Evolutionary conservation across 2,329 filamentous ascomycete species (phyloP).

Genomic region (Diplodia seriata): DNA sequence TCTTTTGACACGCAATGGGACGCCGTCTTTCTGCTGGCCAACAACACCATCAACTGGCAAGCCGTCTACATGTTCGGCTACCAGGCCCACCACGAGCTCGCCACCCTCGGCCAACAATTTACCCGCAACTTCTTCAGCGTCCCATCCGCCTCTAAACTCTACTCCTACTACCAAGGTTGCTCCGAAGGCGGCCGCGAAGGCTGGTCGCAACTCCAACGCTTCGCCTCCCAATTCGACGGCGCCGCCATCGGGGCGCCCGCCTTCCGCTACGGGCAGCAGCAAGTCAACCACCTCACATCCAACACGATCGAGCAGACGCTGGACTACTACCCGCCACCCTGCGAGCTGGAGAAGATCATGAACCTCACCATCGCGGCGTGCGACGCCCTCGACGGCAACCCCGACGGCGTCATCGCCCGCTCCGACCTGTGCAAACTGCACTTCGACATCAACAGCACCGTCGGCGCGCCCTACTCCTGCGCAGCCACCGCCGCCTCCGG

Average conservation of each 20-base stretch:
- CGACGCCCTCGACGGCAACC: conserved; percentile 61
- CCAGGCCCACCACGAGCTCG: conserved; percentile 60
- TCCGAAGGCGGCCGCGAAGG: conserved; percentile 62
- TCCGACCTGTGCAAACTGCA: conserved; percentile 57
- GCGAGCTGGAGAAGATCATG: conserved; percentile 60
- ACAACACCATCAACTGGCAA: conserved; percentile 61
- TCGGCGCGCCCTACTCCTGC: conserved; percentile 57
- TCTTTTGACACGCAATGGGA: conserved; percentile 53
- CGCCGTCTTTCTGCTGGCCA: conserved; percentile 43
- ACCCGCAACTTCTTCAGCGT: conserved; percentile 50
- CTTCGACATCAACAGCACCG: conserved; percentile 55
- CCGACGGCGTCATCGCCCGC: conserved; percentile 61
- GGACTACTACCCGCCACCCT: conserved; percentile 53
- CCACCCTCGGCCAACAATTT: conserved; percentile 55
- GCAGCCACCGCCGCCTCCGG: conserved; percentile 40
- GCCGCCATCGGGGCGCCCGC: conserved; percentile 56
- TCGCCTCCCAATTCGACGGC: conserved; percentile 57
- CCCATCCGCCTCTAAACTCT: conserved; percentile 41
- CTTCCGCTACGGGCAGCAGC: conserved; percentile 55
- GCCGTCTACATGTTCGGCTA: conserved; percentile 59
- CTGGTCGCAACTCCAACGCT: conserved; percentile 60
- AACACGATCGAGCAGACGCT: conserved; percentile 50
- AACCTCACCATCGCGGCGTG: conserved; percentile 63
- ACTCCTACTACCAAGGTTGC: conserved; percentile 62
- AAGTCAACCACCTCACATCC: conserved; percentile 53